These are phyloP conservation scores for Acanthamoeba lugdunensis DNA, from an alignment of 208 protist species.

Conservation along the genomic window DNA sequence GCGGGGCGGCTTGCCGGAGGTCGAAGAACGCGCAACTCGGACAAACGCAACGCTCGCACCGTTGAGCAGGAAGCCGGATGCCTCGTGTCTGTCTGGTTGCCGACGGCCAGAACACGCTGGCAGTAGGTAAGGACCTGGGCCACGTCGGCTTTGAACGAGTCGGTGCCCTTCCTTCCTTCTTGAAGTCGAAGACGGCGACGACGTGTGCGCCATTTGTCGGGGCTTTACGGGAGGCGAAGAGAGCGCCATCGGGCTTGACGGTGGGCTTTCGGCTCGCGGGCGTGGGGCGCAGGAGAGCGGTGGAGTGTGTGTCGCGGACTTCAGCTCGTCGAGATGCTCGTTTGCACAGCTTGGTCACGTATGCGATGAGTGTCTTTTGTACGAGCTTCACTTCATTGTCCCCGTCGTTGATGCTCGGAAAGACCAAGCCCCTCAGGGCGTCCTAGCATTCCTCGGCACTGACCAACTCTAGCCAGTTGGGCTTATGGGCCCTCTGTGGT, in stretches of 20 bases:
- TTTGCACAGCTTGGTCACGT: neutral
- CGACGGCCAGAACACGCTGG: constrained; percentile 17
- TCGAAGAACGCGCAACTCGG: neutral
- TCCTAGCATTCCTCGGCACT: neutral
- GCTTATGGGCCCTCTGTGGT: neutral
- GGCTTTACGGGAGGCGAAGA: neutral
- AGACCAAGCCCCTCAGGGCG: neutral
- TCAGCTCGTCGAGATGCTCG: neutral
- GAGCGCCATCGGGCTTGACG: constrained; percentile 19
- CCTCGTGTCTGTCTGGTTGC: constrained; percentile 1
- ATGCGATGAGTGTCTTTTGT: neutral
- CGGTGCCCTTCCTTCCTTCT: constrained; percentile 1
- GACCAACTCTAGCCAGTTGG: neutral
- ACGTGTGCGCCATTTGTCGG: neutral
- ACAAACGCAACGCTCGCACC: neutral
- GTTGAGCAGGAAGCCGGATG: constrained; percentile 21
- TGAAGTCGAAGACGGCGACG: constrained; percentile 39
- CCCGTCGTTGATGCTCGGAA: neutral
- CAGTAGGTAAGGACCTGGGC: constrained; percentile 41
- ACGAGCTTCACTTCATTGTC: neutral
- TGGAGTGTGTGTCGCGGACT: neutral
- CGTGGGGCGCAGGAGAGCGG: constrained; percentile 21
- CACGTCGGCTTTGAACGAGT: neutral
- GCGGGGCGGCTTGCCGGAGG: neutral
- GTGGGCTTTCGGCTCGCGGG: neutral